Conservation (phyloP, 139 green algal genomes). For the Diplosphaera chodatii region DNA sequence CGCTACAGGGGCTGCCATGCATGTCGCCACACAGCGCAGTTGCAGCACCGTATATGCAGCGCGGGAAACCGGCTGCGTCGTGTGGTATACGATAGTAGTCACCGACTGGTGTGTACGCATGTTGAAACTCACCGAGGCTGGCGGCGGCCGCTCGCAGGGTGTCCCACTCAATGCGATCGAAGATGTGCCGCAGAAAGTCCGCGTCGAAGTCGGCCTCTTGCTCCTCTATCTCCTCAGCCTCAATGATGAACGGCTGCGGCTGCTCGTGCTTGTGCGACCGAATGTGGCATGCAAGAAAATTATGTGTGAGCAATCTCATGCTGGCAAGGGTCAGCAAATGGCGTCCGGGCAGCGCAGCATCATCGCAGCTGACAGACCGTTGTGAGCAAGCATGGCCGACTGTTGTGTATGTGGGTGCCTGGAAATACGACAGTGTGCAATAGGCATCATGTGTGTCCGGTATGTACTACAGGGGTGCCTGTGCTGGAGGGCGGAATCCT, state of each 20-base stretch:
- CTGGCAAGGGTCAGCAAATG: too few relatives aligned
- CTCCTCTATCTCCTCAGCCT: conserved; percentile 47
- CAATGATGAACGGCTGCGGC: conserved; percentile 31
- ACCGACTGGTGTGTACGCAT: not conserved
- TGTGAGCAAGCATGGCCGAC: too few relatives aligned
- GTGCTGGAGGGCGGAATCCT: too few relatives aligned
- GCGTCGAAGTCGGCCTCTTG: conserved; percentile 82
- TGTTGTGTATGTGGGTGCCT: too few relatives aligned
- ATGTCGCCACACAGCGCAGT: too few relatives aligned
- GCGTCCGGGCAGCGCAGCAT: too few relatives aligned
- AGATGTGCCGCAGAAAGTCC: conserved; percentile 90
- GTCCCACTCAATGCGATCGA: conserved; percentile 74
- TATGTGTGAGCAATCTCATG: conserved; percentile 98
- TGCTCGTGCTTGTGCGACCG: conserved; percentile 80
- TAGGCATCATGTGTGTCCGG: too few relatives aligned
- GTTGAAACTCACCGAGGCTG: conserved; percentile 22
- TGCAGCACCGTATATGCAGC: too few relatives aligned
- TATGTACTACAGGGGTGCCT: too few relatives aligned
- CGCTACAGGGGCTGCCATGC: too few relatives aligned
- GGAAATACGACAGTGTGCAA: too few relatives aligned
- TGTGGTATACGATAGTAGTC: not conserved
- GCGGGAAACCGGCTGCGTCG: not conserved
- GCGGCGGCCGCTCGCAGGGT: conserved; percentile 71
- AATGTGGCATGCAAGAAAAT: conserved; percentile 95
- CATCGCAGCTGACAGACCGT: too few relatives aligned